Conservation (phyloP, 2,329 filamentous ascomycete genomes). For the Biscogniauxia mediterranea region DNA sequence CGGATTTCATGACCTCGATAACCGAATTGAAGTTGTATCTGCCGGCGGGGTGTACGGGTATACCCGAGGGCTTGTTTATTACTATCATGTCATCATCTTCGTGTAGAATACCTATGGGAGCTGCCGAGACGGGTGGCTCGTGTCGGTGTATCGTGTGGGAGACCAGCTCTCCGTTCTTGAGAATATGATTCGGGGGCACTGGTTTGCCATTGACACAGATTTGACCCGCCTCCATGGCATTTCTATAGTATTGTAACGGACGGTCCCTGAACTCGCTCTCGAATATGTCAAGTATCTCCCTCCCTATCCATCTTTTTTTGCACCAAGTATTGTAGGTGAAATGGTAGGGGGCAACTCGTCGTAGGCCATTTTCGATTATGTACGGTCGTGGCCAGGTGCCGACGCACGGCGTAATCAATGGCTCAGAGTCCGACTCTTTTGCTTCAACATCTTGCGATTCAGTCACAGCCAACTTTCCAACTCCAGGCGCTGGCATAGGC, state of each 20-base stretch:
- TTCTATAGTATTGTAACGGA: conserved; percentile 79
- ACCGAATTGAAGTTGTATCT: conserved; percentile 96
- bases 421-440: conserved; percentile 16
- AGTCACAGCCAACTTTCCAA: conserved; percentile 16
- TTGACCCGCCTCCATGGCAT: conserved; percentile 75
- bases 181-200: conserved; percentile 64
- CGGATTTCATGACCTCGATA: conserved; percentile 86
- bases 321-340: conserved; percentile 94
- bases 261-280: conserved; percentile 88
- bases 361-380: conserved; percentile 77
- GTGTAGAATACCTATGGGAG: conserved; percentile 78
- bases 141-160: conserved; percentile 94
- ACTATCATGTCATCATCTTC: conserved; percentile 93
- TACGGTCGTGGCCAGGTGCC: conserved; percentile 65
- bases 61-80: conserved; percentile 92
- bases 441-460: conserved; percentile 6
- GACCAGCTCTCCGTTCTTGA: conserved; percentile 88
- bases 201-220: conserved; percentile 77
- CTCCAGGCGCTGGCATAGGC: conserved; percentile 9
- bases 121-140: conserved; percentile 85
- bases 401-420: conserved; percentile 34
- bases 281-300: conserved; percentile 83
- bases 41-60: conserved; percentile 92
- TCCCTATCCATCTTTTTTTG: conserved; percentile 88
- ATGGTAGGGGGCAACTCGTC: conserved; percentile 82